A percentile compares a stretch with the other conserved stretches of the same genome.
phyloP scores from a whole-genome alignment of 176 grass and related monocot species.

The barley (Hordeum vulgare) region DNA sequence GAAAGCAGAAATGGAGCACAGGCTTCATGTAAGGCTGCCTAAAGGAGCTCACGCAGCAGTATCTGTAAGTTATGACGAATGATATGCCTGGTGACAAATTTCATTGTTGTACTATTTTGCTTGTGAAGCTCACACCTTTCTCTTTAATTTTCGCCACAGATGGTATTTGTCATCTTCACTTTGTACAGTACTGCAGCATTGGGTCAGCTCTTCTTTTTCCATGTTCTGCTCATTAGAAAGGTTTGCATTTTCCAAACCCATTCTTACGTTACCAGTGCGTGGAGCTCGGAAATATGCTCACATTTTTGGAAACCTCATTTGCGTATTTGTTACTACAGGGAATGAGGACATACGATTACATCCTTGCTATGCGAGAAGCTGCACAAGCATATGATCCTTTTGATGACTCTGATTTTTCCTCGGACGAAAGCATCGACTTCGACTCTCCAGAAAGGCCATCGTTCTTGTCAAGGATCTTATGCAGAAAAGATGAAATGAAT shows the following conservation, averaged over 20 bases:
- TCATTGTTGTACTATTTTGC: background rate
- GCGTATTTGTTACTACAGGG: conserved; percentile 38
- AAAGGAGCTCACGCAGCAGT: conserved; percentile 82
- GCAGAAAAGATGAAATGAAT: conserved; percentile 38
- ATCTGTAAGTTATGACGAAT: conserved; percentile 42
- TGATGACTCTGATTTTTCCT: conserved; percentile 65
- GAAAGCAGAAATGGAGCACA: conserved; percentile 56
- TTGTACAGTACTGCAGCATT: conserved; percentile 72
- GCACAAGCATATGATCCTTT: conserved; percentile 57
- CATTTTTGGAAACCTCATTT: background rate
- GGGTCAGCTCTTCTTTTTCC: conserved; percentile 94
- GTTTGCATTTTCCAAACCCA: conserved; percentile 8
- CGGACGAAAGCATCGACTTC: conserved; percentile 65
- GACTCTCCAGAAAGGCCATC: conserved; percentile 60
- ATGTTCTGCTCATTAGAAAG: conserved; percentile 92
- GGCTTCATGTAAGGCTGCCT: conserved; percentile 61
- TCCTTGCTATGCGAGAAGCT: conserved; percentile 88
- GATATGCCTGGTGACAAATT: background rate
- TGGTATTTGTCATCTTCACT: conserved; percentile 67
- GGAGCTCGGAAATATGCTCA: background rate
- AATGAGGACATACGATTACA: conserved; percentile 99
- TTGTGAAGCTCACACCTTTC: conserved; percentile 7
- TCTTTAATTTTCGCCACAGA: conserved; percentile 27
- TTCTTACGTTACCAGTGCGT: background rate
- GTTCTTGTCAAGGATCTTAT: conserved; percentile 50